Conservation (phyloP, 495 filamentous ascomycete genomes). For the Xylaria acuta region DNA sequence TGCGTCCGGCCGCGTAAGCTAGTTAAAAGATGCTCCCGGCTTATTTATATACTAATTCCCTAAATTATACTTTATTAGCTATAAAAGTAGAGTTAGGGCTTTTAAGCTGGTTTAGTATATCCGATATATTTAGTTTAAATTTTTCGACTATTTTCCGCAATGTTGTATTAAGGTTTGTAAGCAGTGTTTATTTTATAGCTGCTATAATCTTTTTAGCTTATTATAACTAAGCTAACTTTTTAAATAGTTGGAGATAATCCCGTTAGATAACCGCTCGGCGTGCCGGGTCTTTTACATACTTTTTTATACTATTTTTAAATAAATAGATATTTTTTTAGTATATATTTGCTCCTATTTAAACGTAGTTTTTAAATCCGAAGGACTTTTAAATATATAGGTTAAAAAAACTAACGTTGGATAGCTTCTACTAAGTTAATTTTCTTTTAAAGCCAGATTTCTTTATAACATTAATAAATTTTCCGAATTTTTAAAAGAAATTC, state of each 20-base stretch:
- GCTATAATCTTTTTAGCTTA: background rate
- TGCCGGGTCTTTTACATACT: background rate
- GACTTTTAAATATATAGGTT: background rate
- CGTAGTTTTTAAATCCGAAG: background rate
- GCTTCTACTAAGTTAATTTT: too few species aligned
- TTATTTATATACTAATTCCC: background rate
- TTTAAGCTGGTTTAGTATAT: background rate
- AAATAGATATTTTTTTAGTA: background rate
- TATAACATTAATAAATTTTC: too few species aligned
- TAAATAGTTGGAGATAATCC: background rate
- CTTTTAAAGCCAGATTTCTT: too few species aligned
- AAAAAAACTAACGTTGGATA: too few species aligned
- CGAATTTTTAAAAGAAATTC: too few species aligned
- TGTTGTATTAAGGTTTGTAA: background rate
- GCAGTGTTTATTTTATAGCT: background rate
- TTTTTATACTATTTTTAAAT: background rate
- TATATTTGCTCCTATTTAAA: background rate
- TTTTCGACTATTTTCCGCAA: background rate
- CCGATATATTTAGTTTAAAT: background rate
- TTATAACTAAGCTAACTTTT: background rate
- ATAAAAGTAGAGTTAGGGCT: background rate
- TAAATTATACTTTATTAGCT: background rate
- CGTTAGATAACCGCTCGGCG: background rate
- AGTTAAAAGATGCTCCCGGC: background rate
- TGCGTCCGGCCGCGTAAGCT: background rate